Conservation (phyloP, 139 green algal genomes). For the Asterochloris erici region DNA sequence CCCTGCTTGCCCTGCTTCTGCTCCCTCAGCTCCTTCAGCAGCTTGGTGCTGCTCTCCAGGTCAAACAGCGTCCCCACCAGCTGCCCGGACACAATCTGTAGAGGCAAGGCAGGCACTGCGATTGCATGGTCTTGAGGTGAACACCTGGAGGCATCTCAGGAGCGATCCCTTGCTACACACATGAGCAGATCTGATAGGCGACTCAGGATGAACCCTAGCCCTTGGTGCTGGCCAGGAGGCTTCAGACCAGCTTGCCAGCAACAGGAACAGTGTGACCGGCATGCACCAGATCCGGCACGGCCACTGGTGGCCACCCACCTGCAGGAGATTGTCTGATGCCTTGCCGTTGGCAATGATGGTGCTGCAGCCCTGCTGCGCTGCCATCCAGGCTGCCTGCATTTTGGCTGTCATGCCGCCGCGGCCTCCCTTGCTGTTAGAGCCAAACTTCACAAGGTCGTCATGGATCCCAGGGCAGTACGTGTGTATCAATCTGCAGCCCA, state of each 20-base stretch:
- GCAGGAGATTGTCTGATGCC: constrained; percentile 26
- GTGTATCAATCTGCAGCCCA: constrained; percentile 24
- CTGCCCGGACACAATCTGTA: constrained; percentile 42
- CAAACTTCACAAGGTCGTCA: constrained; percentile 41
- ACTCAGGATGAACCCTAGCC: too few species aligned
- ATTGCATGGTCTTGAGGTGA: too few species aligned
- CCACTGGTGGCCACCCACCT: neutral
- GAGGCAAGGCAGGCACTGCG: too few species aligned
- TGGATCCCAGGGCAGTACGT: constrained; percentile 38
- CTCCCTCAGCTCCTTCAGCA: constrained; percentile 25
- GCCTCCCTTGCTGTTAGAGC: constrained; percentile 37
- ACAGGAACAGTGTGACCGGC: too few species aligned
- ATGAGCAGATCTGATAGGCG: too few species aligned
- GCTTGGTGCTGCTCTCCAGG: constrained; percentile 14
- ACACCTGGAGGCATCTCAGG: too few species aligned
- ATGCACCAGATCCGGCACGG: neutral
- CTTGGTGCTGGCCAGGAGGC: too few species aligned
- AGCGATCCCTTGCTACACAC: too few species aligned
- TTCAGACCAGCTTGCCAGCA: too few species aligned
- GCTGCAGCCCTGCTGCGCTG: constrained; percentile 36
- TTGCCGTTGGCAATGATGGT: constrained; percentile 57
- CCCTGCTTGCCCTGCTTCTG: neutral
- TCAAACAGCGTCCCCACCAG: constrained; percentile 57
- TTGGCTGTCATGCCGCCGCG: constrained; percentile 61
- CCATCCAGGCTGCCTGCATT: constrained; percentile 51